Conservation (phyloP, 75 land plant genomes). For the Azolla pinnata region DNA sequence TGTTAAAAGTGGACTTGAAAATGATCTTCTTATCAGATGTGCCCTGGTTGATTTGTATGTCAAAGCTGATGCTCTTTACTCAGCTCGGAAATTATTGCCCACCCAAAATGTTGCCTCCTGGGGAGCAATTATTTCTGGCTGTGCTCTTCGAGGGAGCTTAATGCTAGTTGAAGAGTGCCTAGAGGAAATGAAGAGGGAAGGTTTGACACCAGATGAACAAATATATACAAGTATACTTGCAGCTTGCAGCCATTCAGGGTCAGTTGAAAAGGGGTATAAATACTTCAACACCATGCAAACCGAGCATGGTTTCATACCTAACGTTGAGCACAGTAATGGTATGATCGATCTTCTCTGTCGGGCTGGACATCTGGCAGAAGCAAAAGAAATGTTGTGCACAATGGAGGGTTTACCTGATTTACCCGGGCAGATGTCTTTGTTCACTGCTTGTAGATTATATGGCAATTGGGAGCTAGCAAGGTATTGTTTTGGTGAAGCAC, state of each 20-base stretch:
- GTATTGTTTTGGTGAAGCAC: not conserved
- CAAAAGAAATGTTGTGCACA: conserved; percentile 15
- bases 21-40: not conserved
- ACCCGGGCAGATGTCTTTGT: conserved; percentile 27
- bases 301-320: conserved; percentile 16
- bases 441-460: conserved; percentile 19
- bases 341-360: conserved; percentile 38
- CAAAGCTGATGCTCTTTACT: conserved; percentile 23
- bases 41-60: conserved; percentile 31
- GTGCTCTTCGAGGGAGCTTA: conserved; percentile 19
- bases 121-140: conserved; percentile 34
- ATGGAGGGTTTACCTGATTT: conserved; percentile 37
- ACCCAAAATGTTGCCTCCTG: conserved; percentile 18
- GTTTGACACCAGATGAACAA: conserved; percentile 20
- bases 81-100: conserved; percentile 15
- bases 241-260: conserved; percentile 36
- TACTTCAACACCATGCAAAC: conserved; percentile 23
- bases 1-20: not conserved
- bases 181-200: conserved; percentile 21
- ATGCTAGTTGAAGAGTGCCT: conserved; percentile 10
- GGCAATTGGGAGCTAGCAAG: conserved; percentile 13
- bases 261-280: conserved; percentile 19
- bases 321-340: conserved; percentile 23
- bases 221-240: conserved; percentile 25
- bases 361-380: conserved; percentile 24